A percentile compares a stretch with the other conserved stretches of the same genome.
Conservation (phyloP, 768 basidiomycete species). For the Lactarius pseudohatsudake region DNA sequence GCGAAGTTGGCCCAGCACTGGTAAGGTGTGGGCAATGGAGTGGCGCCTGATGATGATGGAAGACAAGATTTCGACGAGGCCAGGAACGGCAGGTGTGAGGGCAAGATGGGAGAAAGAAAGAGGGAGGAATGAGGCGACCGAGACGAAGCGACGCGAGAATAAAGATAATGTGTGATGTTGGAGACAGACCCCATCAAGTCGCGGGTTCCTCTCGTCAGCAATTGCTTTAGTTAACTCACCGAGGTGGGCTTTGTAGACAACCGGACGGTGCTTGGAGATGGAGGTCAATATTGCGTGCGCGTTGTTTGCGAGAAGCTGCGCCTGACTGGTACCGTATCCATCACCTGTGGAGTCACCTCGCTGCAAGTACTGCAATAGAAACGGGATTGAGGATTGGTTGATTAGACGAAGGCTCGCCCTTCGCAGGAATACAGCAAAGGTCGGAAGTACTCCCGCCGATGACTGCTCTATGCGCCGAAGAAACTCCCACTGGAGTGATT, state of each 20-base stretch:
- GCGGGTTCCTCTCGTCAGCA: conserved; percentile 56
- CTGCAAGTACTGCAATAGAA: conserved; percentile 67
- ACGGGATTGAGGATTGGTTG: conserved; percentile 84
- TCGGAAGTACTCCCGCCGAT: conserved; percentile 56
- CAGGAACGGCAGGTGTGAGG: no score
- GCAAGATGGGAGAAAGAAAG: no score
- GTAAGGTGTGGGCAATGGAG: no score
- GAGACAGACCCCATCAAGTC: conserved; percentile 63
- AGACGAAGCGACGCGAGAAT: no score
- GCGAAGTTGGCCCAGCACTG: no score
- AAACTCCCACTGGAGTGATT: conserved; percentile 66
- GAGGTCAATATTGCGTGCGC: conserved; percentile 55
- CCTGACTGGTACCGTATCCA: conserved; percentile 40
- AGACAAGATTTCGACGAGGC: no score
- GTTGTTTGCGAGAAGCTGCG: conserved; percentile 42
- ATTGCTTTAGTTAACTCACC: conserved; percentile 75
- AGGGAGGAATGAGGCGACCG: no score
- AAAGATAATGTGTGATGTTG: no score
- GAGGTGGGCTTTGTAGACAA: conserved; percentile 70
- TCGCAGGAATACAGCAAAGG: conserved; percentile 70
- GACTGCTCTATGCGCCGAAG: conserved; percentile 72
- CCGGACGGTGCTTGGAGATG: conserved; percentile 74
- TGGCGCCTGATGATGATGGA: no score
- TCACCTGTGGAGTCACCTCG: conserved; percentile 40
- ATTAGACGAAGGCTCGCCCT: conserved; percentile 69